Evolutionary conservation across 441 rosid genomes (phyloP), one percentile per base, ranked within the genome.

Genomic region (Omphalea diandra): DNA sequence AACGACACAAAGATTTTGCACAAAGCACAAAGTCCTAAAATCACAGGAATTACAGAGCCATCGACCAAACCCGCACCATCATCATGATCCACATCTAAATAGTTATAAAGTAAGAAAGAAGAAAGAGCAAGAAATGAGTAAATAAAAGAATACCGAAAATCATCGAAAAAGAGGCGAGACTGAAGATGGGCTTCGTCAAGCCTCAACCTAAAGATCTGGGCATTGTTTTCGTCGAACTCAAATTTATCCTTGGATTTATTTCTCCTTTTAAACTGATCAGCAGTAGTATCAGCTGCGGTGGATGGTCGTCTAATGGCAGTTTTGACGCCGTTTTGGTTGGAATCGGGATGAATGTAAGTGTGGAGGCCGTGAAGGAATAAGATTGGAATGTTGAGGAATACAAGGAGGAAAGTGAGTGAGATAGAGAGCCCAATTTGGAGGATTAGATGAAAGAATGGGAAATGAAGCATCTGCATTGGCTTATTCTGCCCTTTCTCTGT

Each of bases 121-220:
- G 90, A 91, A 55, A 81, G 36, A 44, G 84, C 84, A 65, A 91
- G 65, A 11, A 73, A 55, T 0, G 83, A 85, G 66, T 77, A 76
- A 36, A 81, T 72, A 59, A 88, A 91, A 7, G 81, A 79, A 22
- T 75, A 75, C 46, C 79, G 76, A 66, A 89, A 89, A 47, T 88
- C 91, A 2, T 65, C 49, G 87, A 80, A 91, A 62, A 80, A 89
- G 63, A 93, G 76, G 31, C 94, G 82, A 14, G 96, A 79, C 72
- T 81, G 88, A 70, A 91, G 93, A 75, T 88, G 96, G 55, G 74
- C 85, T 63, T 87, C 85, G 38, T 93, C 98, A 65, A 93, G 97
- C 74, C 85, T 93, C 47, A 93, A 74, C 40, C 97, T 77, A 68
- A 93, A 93, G 91, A 91, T 93, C 96, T 91, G 98, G 35, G 98